Conservation (phyloP, 2,329 filamentous ascomycete genomes). For the Colletotrichum gloeosporioides region DNA sequence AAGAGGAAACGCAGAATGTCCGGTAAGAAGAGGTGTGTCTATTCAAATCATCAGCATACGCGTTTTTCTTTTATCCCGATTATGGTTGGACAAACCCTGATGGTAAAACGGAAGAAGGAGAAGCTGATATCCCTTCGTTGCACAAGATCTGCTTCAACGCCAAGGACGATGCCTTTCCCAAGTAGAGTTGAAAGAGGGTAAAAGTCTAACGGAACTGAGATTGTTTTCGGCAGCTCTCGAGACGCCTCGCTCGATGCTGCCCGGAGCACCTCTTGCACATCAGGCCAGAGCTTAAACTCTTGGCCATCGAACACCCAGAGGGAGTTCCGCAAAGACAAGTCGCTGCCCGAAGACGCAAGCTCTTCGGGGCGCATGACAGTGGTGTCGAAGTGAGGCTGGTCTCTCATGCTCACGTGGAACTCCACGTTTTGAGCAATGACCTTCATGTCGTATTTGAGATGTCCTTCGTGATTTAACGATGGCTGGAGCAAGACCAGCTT, state of each 20-base stretch:
- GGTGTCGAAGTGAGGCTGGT: slow-evolving; percentile 63
- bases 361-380: slow-evolving; percentile 26
- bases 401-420: slow-evolving; percentile 91
- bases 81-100: slow-evolving; percentile 87
- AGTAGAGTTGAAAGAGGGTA: slow-evolving; percentile 89
- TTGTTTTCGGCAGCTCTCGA: slow-evolving; percentile 74
- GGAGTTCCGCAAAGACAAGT: slow-evolving; percentile 71
- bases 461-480: slow-evolving; percentile 79
- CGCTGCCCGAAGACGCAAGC: neutral
- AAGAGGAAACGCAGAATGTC: slow-evolving; percentile 85
- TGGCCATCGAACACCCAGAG: slow-evolving; percentile 94
- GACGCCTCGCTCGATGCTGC: slow-evolving; percentile 69
- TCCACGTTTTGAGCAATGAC: slow-evolving; percentile 96
- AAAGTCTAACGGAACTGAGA: slow-evolving; percentile 88
- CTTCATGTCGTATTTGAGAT: slow-evolving; percentile 97
- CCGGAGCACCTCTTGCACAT: slow-evolving; percentile 82
- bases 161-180: slow-evolving; percentile 89
- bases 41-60: slow-evolving; percentile 7
- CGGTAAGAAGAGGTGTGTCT: slow-evolving; percentile 94
- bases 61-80: slow-evolving; percentile 87
- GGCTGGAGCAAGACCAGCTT: slow-evolving; percentile 93
- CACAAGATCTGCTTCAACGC: slow-evolving; percentile 91
- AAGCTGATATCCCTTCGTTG: slow-evolving; percentile 92
- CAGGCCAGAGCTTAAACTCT: slow-evolving; percentile 86
- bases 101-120: slow-evolving; percentile 86